Percentiles rank a stretch among this genome's conserved stretches.
Evolutionary conservation across 345 rosid genomes (phyloP).

Genomic region (Psidium guajava): DNA sequence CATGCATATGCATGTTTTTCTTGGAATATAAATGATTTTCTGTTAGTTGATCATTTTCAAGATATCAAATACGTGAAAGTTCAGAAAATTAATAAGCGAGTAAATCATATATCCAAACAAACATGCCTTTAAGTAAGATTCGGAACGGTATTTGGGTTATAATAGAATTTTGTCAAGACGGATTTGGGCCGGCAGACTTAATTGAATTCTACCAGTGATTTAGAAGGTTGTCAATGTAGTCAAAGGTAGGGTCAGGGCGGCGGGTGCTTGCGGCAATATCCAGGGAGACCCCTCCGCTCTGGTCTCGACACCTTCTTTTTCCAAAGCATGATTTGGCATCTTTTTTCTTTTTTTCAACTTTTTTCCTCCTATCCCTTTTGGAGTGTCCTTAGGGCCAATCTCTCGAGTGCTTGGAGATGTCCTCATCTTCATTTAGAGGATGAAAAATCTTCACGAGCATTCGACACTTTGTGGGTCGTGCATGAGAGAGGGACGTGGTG

Average conservation of each 20-base stretch:
- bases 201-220: neutral
- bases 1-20: no score
- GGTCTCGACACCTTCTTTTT: neutral
- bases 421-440: neutral
- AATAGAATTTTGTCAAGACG: neutral
- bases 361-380: neutral
- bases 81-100: no score
- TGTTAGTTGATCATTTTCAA: no score
- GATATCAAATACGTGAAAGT: neutral
- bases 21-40: neutral
- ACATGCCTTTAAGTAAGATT: no score
- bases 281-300: neutral
- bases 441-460: neutral
- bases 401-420: neutral
- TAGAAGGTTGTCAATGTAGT: neutral
- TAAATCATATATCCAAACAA: no score
- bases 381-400: neutral
- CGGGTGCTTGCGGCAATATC: neutral
- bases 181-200: neutral
- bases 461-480: neutral
- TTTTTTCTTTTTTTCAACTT: neutral
- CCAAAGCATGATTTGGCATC: neutral
- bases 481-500: neutral
- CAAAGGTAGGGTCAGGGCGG: neutral
- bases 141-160: no score